Conservation (phyloP, 2,329 filamentous ascomycete species). For the Dothideomycetes sp. region DNA sequence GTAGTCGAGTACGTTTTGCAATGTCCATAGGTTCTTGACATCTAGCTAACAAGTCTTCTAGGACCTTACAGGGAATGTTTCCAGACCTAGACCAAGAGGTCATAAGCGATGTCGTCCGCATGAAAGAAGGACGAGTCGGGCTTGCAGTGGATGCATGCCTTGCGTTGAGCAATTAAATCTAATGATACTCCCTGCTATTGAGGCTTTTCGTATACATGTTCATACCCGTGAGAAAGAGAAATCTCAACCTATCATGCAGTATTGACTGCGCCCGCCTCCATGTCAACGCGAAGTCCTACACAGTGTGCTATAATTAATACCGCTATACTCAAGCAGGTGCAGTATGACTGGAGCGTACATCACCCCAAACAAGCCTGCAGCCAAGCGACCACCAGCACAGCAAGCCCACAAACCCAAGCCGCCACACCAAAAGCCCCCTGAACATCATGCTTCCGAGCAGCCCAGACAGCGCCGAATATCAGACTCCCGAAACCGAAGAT, state of each 20-base stretch:
- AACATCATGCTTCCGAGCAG: conserved; percentile 20
- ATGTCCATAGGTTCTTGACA: conserved; percentile 1
- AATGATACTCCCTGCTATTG: background rate
- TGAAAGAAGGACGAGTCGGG: conserved; percentile 69
- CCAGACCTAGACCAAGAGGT: conserved; percentile 87
- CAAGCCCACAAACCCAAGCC: conserved; percentile 24
- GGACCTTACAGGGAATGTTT: conserved; percentile 89
- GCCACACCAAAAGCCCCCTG: conserved; percentile 31
- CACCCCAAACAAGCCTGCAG: conserved; percentile 19
- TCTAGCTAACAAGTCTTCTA: conserved; percentile 14
- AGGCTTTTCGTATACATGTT: background rate
- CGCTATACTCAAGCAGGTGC: no score
- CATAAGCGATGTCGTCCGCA: conserved; percentile 90
- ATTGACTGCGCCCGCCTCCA: no score
- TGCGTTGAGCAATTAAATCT: conserved; percentile 25
- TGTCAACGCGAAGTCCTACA: no score
- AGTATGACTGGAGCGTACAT: no score
- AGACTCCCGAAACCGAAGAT: conserved; percentile 22
- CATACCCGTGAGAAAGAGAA: background rate
- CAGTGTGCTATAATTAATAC: background rate
- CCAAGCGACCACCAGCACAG: conserved; percentile 21
- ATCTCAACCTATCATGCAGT: no score
- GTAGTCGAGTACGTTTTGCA: conserved; percentile 59
- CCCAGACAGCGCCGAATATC: conserved; percentile 25
- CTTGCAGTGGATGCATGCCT: conserved; percentile 38